phyloP scores from a whole-genome alignment of 2,329 filamentous ascomycete genomes.

The Diaporthe aspalathi region DNA sequence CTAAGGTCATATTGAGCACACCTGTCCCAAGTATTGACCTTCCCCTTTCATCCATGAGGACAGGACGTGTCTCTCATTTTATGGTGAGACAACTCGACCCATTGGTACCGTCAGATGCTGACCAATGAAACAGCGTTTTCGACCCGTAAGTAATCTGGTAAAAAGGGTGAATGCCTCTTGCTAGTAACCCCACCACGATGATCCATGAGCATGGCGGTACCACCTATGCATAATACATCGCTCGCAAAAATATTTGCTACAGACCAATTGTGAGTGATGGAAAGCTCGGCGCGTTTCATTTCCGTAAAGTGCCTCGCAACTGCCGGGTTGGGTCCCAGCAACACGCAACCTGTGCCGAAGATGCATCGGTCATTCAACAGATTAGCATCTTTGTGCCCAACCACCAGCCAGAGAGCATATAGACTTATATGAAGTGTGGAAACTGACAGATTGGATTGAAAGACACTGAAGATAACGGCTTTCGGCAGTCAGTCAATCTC shows the following conservation, averaged over 20 bases:
- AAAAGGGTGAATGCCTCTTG: constrained; percentile 9
- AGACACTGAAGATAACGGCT: background rate
- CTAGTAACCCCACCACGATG: background rate
- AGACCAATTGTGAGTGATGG: background rate
- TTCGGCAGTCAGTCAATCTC: constrained; percentile 14
- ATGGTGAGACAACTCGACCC: background rate
- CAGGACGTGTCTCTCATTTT: background rate
- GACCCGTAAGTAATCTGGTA: background rate
- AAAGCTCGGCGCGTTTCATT: background rate
- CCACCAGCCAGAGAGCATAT: background rate
- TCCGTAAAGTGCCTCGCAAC: background rate
- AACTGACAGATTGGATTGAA: background rate
- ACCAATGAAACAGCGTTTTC: background rate
- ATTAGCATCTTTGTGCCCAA: background rate
- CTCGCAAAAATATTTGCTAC: background rate
- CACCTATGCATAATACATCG: background rate
- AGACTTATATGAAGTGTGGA: background rate
- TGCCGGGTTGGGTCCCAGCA: background rate
- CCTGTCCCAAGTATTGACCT: background rate
- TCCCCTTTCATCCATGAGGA: background rate
- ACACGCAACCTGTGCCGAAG: background rate
- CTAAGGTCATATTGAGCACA: too few relatives aligned
- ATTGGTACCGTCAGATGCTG: too few relatives aligned
- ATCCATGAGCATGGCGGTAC: background rate
- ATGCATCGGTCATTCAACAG: background rate